phyloP scores from a whole-genome alignment of 345 rosid genomes.

The Ceriops tagal region DNA sequence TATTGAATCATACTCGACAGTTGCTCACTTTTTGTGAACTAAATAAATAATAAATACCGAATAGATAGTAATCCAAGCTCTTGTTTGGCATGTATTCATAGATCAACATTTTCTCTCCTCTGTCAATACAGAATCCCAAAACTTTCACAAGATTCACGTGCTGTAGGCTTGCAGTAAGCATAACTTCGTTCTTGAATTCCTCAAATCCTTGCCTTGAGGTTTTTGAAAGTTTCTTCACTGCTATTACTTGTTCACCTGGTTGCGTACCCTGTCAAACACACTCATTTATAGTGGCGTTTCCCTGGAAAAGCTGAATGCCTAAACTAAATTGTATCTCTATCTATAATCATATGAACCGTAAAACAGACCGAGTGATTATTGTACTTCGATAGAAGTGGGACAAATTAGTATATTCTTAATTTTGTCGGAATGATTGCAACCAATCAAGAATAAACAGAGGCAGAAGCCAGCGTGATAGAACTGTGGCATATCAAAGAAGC shows the following conservation, averaged over 20 bases:
- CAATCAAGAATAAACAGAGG: not conserved
- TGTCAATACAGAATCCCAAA: conserved; percentile 33
- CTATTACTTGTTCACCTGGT: conserved; percentile 28
- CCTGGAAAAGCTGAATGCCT: not conserved
- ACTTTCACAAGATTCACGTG: conserved; percentile 38
- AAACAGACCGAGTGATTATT: not conserved
- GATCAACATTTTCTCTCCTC: conserved; percentile 35
- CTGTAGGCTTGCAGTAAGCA: conserved; percentile 35
- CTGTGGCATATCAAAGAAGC: not conserved
- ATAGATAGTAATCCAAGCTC: conserved; percentile 36
- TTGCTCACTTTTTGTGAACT: too few species aligned
- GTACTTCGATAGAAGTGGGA: not conserved
- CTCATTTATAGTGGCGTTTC: too few species aligned
- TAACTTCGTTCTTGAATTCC: conserved; percentile 40
- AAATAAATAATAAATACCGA: conserved; percentile 14
- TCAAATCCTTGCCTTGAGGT: conserved; percentile 35
- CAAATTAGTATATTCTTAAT: not conserved
- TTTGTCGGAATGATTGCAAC: not conserved
- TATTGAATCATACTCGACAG: too few species aligned
- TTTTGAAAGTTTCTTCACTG: conserved; percentile 40
- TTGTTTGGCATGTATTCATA: conserved; percentile 38
- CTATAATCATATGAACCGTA: not conserved
- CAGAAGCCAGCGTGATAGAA: not conserved
- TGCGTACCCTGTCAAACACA: conserved; percentile 25
- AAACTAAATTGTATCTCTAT: not conserved